Evolutionary conservation across 2,329 filamentous ascomycete genomes (phyloP), one percentile per base, ranked within the genome.

Genomic region (Pseudogymnoascus sp.): DNA sequence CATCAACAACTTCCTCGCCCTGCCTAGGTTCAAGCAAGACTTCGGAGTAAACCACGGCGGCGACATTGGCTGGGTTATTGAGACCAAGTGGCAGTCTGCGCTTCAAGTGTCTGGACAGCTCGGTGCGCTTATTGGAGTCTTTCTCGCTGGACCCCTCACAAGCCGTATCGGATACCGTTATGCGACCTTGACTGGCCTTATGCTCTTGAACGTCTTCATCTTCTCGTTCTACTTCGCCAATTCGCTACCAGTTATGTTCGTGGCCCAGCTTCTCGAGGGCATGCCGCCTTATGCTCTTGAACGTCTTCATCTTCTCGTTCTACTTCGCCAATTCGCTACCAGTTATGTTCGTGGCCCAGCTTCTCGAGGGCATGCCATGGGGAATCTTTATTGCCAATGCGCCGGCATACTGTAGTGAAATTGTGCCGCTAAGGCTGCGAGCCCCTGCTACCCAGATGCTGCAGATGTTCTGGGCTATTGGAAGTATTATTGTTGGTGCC

Each of bases 391-490:
- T 85, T 66, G 83, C 84, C 69, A 85, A 85, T 69, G 79, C 84
- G 4, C 84, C 84, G 0, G 84, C 84, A 5, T 87, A 86, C 74
- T 83, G 79, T 71, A 74, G 73, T 68, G 84, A 87, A 70, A 84
- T 87, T 61, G 81, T 84, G 2, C 84, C 84, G 0, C 77, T 86
- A 59, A 74, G 74, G 68, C 72, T 87, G 60, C 74, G 83, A 70
- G 84, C 79, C 60, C 79, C 82, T 24, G 78, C 78, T 4, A 86
- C 84, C 2, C 80, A 83, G 72, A 86, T 83, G 79, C 67, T 86
- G 71, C 84, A 86, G 73, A 85, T 86, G 82, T 84, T 82, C 74
- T 86, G 83, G 83, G 80, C 83, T 13, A 81, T 86, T 68, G 84
- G 83, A 26, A 71, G 73, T 37, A 86, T 86, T 69, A 83, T 86